A percentile compares a stretch with the other conserved stretches of the same genome.
phyloP scores from a whole-genome alignment of 2,329 filamentous ascomycete genomes.

The Coniochaeta ligniaria region DNA sequence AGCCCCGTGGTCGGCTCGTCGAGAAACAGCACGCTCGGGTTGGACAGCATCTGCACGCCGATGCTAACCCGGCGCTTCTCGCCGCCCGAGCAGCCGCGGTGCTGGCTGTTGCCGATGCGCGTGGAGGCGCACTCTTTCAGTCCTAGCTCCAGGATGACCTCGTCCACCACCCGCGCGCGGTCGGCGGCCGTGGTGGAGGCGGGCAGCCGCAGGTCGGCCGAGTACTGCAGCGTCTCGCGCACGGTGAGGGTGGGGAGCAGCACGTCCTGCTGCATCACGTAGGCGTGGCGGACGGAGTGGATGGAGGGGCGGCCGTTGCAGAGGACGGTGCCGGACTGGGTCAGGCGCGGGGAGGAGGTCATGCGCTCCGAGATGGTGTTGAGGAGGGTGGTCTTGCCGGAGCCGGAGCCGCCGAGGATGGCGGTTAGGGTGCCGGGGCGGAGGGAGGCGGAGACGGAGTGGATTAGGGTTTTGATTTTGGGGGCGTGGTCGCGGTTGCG shows the following conservation, averaged over 20 bases:
- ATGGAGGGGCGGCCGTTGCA: slow-evolving; percentile 51
- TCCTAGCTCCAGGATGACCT: slow-evolving; percentile 68
- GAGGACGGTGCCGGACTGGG: slow-evolving; percentile 44
- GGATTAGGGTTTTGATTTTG: slow-evolving; percentile 46
- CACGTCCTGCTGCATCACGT: slow-evolving; percentile 73
- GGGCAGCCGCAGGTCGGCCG: slow-evolving; percentile 64
- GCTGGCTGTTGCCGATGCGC: slow-evolving; percentile 61
- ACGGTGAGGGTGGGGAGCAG: slow-evolving; percentile 68
- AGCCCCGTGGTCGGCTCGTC: slow-evolving; percentile 76
- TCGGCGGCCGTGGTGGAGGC: slow-evolving; percentile 52
- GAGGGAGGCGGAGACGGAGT: slow-evolving; percentile 57
- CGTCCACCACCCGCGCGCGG: slow-evolving; percentile 59
- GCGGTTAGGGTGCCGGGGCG: slow-evolving; percentile 62
- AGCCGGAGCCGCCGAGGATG: slow-evolving; percentile 68
- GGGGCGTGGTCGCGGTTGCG: slow-evolving; percentile 20
- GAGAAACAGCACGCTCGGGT: slow-evolving; percentile 69
- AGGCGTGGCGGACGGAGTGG: slow-evolving; percentile 51
- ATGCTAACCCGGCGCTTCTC: slow-evolving; percentile 73
- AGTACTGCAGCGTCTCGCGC: slow-evolving; percentile 66
- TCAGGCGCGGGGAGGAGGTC: slow-evolving; percentile 38
- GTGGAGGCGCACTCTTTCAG: slow-evolving; percentile 73
- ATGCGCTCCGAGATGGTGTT: slow-evolving; percentile 67
- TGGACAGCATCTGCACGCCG: slow-evolving; percentile 71
- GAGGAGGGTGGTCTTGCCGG: slow-evolving; percentile 64
- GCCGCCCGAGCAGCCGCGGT: slow-evolving; percentile 71